A percentile compares a stretch with the other conserved stretches of the same genome.
phyloP scores from a whole-genome alignment of 345 rosid genomes.

The Corymbia maculata region DNA sequence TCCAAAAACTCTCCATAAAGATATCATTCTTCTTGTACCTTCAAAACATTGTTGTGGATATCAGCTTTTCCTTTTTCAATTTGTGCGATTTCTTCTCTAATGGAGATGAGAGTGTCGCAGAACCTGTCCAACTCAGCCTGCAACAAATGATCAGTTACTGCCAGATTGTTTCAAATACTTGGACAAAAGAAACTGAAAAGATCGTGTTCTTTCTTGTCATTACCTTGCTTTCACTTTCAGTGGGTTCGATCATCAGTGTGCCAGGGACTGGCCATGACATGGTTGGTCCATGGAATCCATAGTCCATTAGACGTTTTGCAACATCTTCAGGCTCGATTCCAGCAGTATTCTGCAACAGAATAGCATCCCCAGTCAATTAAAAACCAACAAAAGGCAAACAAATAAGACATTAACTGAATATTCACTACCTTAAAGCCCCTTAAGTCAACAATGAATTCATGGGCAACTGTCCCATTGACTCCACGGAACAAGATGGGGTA shows the following conservation, averaged over 20 bases:
- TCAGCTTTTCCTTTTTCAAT: slow-evolving; percentile 96
- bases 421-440: slow-evolving; percentile 80
- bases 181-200: not conserved
- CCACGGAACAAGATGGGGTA: slow-evolving; percentile 94
- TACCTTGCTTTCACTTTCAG: slow-evolving; percentile 99
- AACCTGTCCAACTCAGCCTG: slow-evolving; percentile 98
- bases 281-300: slow-evolving; percentile 96
- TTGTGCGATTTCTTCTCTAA: slow-evolving; percentile 87
- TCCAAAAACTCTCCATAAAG: not conserved
- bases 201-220: not conserved
- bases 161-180: no score
- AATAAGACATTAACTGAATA: not conserved
- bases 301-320: slow-evolving; percentile 94
- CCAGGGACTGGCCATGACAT: slow-evolving; percentile 99
- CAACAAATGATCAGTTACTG: not conserved
- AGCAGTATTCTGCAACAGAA: slow-evolving; percentile 58
- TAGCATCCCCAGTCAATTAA: not conserved
- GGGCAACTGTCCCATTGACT: slow-evolving; percentile 88
- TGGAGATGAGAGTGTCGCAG: slow-evolving; percentile 93
- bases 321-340: slow-evolving; percentile 98
- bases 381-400: not conserved
- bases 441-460: slow-evolving; percentile 90
- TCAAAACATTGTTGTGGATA: slow-evolving; percentile 81
- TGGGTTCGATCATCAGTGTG: slow-evolving; percentile 98
- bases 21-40: slow-evolving; percentile 31